Conservation (phyloP, 805 yeast genomes). For the Kockiozyma suomiensis region DNA sequence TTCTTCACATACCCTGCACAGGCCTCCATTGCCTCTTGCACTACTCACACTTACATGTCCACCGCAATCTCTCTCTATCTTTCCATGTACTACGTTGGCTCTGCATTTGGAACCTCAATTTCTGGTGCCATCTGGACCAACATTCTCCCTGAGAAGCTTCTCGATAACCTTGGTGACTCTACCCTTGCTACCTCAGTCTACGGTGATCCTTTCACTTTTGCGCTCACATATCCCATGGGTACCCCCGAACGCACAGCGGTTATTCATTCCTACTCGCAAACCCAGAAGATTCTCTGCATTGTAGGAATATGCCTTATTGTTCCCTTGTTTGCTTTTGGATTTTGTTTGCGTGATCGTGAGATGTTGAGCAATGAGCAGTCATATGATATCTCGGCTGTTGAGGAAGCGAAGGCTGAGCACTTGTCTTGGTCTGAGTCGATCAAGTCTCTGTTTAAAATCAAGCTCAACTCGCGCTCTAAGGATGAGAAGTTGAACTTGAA, state of each 20-base stretch:
- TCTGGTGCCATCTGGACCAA: constrained; percentile 77
- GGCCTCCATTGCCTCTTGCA: constrained; percentile 60
- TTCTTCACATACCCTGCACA: constrained; percentile 68
- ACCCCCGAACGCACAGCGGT: constrained; percentile 61
- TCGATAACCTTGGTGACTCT: constrained; percentile 42
- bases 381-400: constrained; percentile 11
- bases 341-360: constrained; percentile 58
- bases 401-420: constrained; percentile 11
- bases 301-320: constrained; percentile 59
- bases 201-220: constrained; percentile 56
- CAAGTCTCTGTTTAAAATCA: neutral
- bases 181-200: constrained; percentile 53
- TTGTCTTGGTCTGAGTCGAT: neutral
- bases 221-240: constrained; percentile 58
- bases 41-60: constrained; percentile 67
- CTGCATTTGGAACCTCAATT: constrained; percentile 63
- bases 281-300: constrained; percentile 60
- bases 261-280: constrained; percentile 59
- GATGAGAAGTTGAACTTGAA: neutral
- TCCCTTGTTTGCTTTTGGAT: constrained; percentile 52
- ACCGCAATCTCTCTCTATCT: constrained; percentile 59
- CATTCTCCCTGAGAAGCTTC: constrained; percentile 51
- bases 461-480: neutral
- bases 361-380: constrained; percentile 37
- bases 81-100: constrained; percentile 62